Base-by-base conservation (phyloP, 139 green algal genomes). In the Pseudopediastrum boryanum region DNA sequence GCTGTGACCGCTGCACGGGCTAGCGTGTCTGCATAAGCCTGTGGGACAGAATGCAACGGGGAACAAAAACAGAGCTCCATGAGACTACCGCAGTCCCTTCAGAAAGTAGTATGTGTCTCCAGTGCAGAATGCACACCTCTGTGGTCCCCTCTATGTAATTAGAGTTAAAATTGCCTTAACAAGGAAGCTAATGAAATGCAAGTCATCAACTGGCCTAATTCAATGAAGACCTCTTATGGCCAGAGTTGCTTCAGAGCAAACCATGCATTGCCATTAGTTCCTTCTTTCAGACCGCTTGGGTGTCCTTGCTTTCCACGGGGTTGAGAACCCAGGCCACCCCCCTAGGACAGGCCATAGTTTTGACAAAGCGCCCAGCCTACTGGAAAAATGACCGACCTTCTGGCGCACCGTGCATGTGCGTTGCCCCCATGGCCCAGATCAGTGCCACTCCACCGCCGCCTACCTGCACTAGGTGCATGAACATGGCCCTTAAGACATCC, bases 381-480 rank as follows among this genome's bases (percentile, higher is more conserved):
- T 27, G 16, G 16, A 58, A 58, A 58, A 19, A 58, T 16, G 48
- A 27, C 41, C n/a, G 21, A 59, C 27, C n/a, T 1, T 1, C 42
- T 35, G 6, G 42, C 25, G 25, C 2, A 36, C 41, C n/a, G n/a
- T 62, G 6, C 25, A 62, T 38, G 4, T 42, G 38, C 4, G 25
- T 8, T 59, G 38, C 35, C 51, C 25, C 31, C 39, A 69, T 13
- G 44, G 66, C 13, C 54, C 12, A 13, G 33, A 25, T 6, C 7
- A 29, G 54, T 27, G 8, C 54, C 12, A 7, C 54, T 25, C 54
- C 3, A n/a, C n/a, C n/a, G n/a, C 52, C 8, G 77, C 77, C 35
- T 64, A 83, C 81, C 48, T 77, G 69, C 66, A 81, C 63, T 2
- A 87, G 56, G 33, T 72, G 27, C 35, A 80, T 59, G 27, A 84